phyloP scores from a whole-genome alignment of 805 yeast genomes.

The Candida parachauliodes region DNA sequence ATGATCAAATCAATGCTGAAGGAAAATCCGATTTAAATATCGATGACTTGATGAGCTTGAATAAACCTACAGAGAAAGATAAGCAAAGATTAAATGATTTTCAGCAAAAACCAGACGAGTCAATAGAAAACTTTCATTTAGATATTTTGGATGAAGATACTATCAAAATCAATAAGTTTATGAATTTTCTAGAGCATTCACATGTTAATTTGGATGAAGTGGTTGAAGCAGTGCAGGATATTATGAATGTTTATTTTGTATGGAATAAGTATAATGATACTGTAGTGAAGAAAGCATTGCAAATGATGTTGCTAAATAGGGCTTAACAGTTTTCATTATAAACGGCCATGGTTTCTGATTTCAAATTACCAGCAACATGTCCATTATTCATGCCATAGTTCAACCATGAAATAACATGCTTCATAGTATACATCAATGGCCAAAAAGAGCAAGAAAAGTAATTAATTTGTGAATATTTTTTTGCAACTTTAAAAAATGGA shows the following conservation, averaged over 20 bases:
- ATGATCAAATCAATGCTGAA: constrained; percentile 13
- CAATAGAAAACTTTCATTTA: constrained; percentile 13
- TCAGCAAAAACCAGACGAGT: neutral
- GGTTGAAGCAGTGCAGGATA: constrained; percentile 79
- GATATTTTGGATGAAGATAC: constrained; percentile 30
- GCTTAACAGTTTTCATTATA: too few relatives aligned
- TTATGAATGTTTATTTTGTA: constrained; percentile 72
- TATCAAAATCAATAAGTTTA: constrained; percentile 50
- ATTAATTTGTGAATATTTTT: too few relatives aligned
- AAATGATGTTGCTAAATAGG: constrained; percentile 35
- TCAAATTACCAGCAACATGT: too few relatives aligned
- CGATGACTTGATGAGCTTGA: constrained; percentile 31
- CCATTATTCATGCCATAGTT: too few relatives aligned
- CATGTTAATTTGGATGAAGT: constrained; percentile 76
- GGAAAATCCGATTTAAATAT: constrained; percentile 23
- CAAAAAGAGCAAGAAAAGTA: too few relatives aligned
- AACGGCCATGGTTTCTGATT: too few relatives aligned
- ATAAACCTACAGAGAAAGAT: constrained; percentile 3
- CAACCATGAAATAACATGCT: too few relatives aligned
- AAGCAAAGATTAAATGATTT: neutral
- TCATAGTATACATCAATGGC: too few relatives aligned
- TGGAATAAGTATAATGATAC: constrained; percentile 87
- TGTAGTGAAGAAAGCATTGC: constrained; percentile 47
- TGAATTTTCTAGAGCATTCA: constrained; percentile 67
- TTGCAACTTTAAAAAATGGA: too few relatives aligned